A percentile compares a stretch with the other conserved stretches of the same genome.
phyloP scores from a whole-genome alignment of 2,329 filamentous ascomycete genomes.

The Aureobasidium namibiae region DNA sequence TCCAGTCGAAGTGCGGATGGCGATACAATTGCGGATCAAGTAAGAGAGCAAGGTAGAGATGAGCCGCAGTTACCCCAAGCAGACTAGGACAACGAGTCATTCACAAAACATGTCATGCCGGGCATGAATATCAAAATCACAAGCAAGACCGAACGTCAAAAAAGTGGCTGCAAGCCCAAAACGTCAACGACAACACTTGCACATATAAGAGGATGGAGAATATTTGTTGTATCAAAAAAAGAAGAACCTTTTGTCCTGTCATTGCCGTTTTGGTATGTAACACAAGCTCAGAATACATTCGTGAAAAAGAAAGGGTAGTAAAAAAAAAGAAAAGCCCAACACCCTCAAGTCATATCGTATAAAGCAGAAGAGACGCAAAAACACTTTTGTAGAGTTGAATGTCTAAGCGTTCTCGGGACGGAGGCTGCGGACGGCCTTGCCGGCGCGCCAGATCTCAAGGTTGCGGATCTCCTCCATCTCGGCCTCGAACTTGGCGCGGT shows the following conservation, averaged over 20 bases:
- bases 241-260: slow-evolving; percentile 11
- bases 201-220: background rate
- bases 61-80: background rate
- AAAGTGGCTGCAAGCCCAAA: background rate
- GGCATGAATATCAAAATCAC: slow-evolving; percentile 1
- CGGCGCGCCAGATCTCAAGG: slow-evolving; percentile 97
- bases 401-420: slow-evolving; percentile 29
- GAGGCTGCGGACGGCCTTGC: slow-evolving; percentile 76
- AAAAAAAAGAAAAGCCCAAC: background rate
- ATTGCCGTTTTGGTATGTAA: slow-evolving; percentile 11
- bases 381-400: background rate
- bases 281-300: slow-evolving; percentile 12
- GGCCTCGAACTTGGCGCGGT: slow-evolving; percentile 93
- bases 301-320: background rate
- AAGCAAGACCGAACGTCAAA: background rate
- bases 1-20: no score
- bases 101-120: background rate
- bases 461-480: slow-evolving; percentile 98
- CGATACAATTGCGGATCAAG: no score
- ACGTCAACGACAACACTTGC: no score
- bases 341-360: slow-evolving; percentile 6
- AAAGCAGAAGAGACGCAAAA: background rate
- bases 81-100: background rate
- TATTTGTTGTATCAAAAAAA: background rate
- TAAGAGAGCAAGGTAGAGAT: background rate